Conservation (phyloP, 768 basidiomycete genomes). For the Sarcomyxa edulis region DNA sequence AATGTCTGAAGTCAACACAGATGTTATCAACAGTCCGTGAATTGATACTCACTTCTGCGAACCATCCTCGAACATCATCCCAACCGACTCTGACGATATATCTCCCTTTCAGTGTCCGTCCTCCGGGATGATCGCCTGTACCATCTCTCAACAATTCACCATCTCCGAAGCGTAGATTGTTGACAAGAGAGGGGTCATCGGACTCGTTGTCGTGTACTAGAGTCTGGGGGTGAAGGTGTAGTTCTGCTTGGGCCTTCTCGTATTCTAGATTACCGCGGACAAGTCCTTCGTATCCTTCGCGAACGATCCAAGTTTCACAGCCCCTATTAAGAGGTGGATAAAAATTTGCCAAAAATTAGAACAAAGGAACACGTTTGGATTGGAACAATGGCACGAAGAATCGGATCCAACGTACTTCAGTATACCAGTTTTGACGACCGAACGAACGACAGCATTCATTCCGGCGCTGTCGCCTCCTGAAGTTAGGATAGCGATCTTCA, state of each 20-base stretch:
- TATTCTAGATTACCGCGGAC: constrained; percentile 78
- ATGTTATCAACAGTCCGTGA: not conserved
- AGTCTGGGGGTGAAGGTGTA: constrained; percentile 15
- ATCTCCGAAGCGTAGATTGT: constrained; percentile 80
- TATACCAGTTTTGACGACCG: constrained; percentile 90
- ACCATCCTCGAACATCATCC: constrained; percentile 97
- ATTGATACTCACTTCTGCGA: constrained; percentile 60
- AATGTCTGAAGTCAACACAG: not conserved
- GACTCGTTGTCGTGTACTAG: constrained; percentile 16
- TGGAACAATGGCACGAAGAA: not conserved
- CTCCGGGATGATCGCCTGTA: constrained; percentile 65
- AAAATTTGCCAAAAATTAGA: no score
- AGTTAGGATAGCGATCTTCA: constrained; percentile 94
- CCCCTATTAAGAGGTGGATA: no score
- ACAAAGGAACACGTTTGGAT: constrained; percentile 6
- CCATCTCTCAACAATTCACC: constrained; percentile 75
- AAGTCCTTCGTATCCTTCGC: constrained; percentile 98
- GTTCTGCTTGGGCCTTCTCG: constrained; percentile 14
- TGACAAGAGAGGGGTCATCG: constrained; percentile 40
- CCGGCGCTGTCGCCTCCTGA: constrained; percentile 98
- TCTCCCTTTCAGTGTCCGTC: constrained; percentile 77
- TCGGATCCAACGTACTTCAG: constrained; percentile 56
- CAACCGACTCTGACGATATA: constrained; percentile 96
- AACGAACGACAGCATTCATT: constrained; percentile 93
- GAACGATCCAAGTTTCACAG: constrained; percentile 93